Conservation (phyloP, 352 stramenopile species). For the Globisporangium perplexum region DNA sequence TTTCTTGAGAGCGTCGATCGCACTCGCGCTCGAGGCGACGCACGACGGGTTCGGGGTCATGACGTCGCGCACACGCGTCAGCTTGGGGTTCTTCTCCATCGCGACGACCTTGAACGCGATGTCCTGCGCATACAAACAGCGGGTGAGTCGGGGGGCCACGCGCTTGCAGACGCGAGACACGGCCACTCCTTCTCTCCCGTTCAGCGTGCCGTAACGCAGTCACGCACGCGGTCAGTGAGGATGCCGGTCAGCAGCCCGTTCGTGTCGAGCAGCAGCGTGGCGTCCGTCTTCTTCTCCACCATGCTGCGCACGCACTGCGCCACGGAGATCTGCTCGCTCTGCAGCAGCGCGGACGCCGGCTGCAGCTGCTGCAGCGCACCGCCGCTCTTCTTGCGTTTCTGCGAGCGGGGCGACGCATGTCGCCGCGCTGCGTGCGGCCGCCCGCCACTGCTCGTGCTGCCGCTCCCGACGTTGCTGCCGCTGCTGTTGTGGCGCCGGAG, state of each 20-base stretch:
- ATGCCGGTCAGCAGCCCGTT: slow-evolving; percentile 92
- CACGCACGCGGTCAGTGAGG: slow-evolving; percentile 88
- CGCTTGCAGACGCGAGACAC: too few species aligned
- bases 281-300: slow-evolving; percentile 87
- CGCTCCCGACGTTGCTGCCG: neutral
- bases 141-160: neutral
- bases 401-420: slow-evolving; percentile 10
- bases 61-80: slow-evolving; percentile 80
- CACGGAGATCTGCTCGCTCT: slow-evolving; percentile 64
- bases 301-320: slow-evolving; percentile 81
- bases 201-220: neutral
- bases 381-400: slow-evolving; percentile 15
- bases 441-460: slow-evolving; percentile 18
- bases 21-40: slow-evolving; percentile 88
- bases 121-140: slow-evolving; percentile 48
- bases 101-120: slow-evolving; percentile 93
- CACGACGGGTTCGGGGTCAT: slow-evolving; percentile 96
- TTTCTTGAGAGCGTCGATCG: slow-evolving; percentile 94
- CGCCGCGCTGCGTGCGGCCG: slow-evolving; percentile 1
- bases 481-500: slow-evolving; percentile 6
- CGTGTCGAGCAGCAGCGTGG: slow-evolving; percentile 88
- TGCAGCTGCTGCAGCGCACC: slow-evolving; percentile 46
- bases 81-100: slow-evolving; percentile 69
- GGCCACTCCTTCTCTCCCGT: too few species aligned
- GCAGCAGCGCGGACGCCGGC: slow-evolving; percentile 61